Base-by-base conservation (phyloP, 345 rosid genomes). In the Psidium guajava region DNA sequence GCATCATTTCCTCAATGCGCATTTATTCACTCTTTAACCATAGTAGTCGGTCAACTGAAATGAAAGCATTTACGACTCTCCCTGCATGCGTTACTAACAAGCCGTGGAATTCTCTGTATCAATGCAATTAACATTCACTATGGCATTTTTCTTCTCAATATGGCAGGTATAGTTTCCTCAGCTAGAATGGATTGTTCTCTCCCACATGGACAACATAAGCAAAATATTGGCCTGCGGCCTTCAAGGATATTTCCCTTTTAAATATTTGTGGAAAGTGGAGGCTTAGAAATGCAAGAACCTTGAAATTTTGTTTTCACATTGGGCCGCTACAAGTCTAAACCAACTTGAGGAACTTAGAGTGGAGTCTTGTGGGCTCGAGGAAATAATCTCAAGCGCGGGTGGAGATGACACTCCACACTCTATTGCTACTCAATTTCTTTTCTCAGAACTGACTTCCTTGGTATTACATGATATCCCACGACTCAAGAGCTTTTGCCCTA, bases 101-200 rank as follows among this genome's bases (percentile, higher is more conserved):
- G 69, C 15, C 14, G 21, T 61, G 27, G 21, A 27, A 0, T 27
- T 11, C 14, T 49, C 47, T n/a, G n/a, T n/a, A 44, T 50, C 52
- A 11, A 11, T 50, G 52, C 11, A 2, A 50, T 11, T 8, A 50
- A 0, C 36, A 50, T 50, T 50, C 4, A 11, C 1, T 11, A 4
- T 0, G 52, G 0, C 52, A 2, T 50, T 10, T 50, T 50, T 2
- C 0, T n/a, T 40, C 5, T 21, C 10, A 54, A 22, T 55, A 22
- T 21, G 56, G 58, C n/a, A 55, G n/a, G 58, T 55, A 22, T n/a
- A 55, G 22, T 22, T 55, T 55, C 10, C 58, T 55, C 0, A 0
- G 5, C 58, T 55, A 7, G 0, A 0, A 0, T 8, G 0, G 5
- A 22, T 55, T 0, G 12, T 22, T 55, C n/a, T 55, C 24, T 55